Conservation (phyloP, 2,329 filamentous ascomycete genomes). For the Trichophyton schoenleinii region DNA sequence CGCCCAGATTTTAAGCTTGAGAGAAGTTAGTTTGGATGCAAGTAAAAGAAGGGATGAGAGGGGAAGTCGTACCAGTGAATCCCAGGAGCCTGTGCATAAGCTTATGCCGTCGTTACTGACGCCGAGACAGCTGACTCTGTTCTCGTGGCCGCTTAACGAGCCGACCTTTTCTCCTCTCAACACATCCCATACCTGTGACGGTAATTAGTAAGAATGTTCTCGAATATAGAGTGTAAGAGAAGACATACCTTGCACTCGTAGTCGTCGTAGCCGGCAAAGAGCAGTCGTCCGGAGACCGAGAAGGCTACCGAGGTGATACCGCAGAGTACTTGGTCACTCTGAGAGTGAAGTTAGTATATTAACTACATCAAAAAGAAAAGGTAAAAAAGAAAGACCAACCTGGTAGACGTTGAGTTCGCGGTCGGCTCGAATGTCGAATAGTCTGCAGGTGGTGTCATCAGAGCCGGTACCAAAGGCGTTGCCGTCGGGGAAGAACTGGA, state of each 20-base stretch:
- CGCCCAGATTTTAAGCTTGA: slow-evolving; percentile 76
- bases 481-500: slow-evolving; percentile 98
- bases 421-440: slow-evolving; percentile 96
- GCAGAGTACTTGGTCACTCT: slow-evolving; percentile 96
- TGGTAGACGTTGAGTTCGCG: slow-evolving; percentile 60
- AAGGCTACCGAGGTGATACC: slow-evolving; percentile 97
- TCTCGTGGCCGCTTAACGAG: slow-evolving; percentile 92
- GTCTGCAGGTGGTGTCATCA: slow-evolving; percentile 89
- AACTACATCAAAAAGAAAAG: too few relatives aligned
- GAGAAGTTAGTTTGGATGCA: neutral
- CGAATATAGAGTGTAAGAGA: neutral
- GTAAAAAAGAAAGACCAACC: slow-evolving; percentile 31
- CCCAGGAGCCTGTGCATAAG: slow-evolving; percentile 98
- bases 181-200: slow-evolving; percentile 83
- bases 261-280: slow-evolving; percentile 97
- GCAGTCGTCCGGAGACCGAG: slow-evolving; percentile 83
- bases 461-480: slow-evolving; percentile 97
- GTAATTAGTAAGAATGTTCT: too few relatives aligned
- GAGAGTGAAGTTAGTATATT: slow-evolving; percentile 10
- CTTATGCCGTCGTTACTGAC: slow-evolving; percentile 99
- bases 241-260: slow-evolving; percentile 93
- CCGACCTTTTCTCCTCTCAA: slow-evolving; percentile 94
- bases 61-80: slow-evolving; percentile 67
- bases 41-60: slow-evolving; percentile 17
- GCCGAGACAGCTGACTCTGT: slow-evolving; percentile 94